Evolutionary conservation across 257 asterid genomes (phyloP).

Genomic region (Primulina eburnea): DNA sequence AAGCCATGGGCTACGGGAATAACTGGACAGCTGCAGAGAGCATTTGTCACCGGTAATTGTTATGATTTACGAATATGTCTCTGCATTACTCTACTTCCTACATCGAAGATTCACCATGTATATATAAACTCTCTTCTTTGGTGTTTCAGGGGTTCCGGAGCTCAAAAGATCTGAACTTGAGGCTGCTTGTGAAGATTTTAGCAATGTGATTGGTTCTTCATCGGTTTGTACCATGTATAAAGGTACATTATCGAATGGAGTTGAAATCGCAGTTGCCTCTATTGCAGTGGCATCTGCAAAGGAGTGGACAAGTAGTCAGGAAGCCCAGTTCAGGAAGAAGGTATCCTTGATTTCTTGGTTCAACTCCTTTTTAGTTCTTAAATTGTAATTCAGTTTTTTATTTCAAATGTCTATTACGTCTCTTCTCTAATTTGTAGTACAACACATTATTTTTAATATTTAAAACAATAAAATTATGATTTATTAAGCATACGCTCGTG

Average conservation of each 20-base stretch:
- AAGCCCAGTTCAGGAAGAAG: conserved; percentile 73
- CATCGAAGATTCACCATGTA: too few relatives aligned
- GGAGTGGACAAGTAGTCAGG: conserved; percentile 71
- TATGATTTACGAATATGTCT: background rate
- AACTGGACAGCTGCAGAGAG: conserved; percentile 92
- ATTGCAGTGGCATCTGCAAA: conserved; percentile 48
- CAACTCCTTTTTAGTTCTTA: too few relatives aligned
- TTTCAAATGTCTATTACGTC: too few relatives aligned
- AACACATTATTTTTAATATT: too few relatives aligned
- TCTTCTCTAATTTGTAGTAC: too few relatives aligned
- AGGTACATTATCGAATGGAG: conserved; percentile 84
- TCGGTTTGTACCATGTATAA: conserved; percentile 63
- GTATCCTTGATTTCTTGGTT: conserved; percentile 25
- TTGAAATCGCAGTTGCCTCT: conserved; percentile 80
- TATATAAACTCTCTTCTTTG: background rate
- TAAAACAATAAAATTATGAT: too few relatives aligned
- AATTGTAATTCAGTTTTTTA: too few relatives aligned
- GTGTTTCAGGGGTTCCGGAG: conserved; percentile 69
- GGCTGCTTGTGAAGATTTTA: conserved; percentile 88
- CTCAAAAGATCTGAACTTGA: conserved; percentile 76
- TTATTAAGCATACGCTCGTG: too few relatives aligned
- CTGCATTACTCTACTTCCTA: too few relatives aligned
- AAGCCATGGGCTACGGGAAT: conserved; percentile 92
- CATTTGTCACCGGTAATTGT: conserved; percentile 65
- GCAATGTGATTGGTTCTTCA: conserved; percentile 74